These are phyloP conservation scores for Viola pubescens DNA, from an alignment of 441 rosid species.

Conservation along the genomic window DNA sequence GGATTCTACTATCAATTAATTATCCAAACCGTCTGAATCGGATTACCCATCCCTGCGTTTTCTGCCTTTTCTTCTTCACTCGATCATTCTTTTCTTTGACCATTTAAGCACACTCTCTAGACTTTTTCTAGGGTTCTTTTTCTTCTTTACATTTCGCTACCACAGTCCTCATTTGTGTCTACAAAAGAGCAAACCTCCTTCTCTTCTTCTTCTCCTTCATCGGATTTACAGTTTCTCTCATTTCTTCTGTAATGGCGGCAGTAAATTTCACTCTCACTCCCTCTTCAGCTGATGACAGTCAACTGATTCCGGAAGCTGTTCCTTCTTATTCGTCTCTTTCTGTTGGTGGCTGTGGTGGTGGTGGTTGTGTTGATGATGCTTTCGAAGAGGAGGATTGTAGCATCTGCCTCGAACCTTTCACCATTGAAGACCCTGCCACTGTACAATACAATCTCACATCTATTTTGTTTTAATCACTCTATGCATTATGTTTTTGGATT, in stretches of 20 bases:
- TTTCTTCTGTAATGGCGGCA: slow-evolving; percentile 35
- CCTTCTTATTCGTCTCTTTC: slow-evolving; percentile 19
- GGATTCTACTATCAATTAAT: slow-evolving; percentile 24
- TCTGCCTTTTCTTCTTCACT: slow-evolving; percentile 20
- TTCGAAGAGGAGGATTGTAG: slow-evolving; percentile 74
- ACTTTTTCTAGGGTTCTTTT: slow-evolving; percentile 29
- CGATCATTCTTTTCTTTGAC: slow-evolving; percentile 40
- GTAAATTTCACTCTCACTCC: slow-evolving; percentile 18
- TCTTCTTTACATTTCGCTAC: slow-evolving; percentile 2
- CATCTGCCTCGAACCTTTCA: slow-evolving; percentile 81
- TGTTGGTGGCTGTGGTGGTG: slow-evolving; percentile 11
- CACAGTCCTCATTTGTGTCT: background rate
- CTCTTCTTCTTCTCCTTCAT: background rate
- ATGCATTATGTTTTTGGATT: too few relatives aligned
- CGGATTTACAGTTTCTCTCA: background rate
- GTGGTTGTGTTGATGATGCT: slow-evolving; percentile 26
- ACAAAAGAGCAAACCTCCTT: background rate
- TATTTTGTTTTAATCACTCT: background rate
- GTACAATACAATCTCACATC: slow-evolving; percentile 25
- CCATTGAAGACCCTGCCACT: slow-evolving; percentile 55
- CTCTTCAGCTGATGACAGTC: slow-evolving; percentile 16
- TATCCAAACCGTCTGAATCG: slow-evolving; percentile 34
- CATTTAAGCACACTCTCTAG: slow-evolving; percentile 15
- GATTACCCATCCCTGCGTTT: slow-evolving; percentile 21
- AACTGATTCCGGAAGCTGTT: slow-evolving; percentile 11